phyloP scores from a whole-genome alignment of 805 yeast species.

The Saccharomycopsis sp. region DNA sequence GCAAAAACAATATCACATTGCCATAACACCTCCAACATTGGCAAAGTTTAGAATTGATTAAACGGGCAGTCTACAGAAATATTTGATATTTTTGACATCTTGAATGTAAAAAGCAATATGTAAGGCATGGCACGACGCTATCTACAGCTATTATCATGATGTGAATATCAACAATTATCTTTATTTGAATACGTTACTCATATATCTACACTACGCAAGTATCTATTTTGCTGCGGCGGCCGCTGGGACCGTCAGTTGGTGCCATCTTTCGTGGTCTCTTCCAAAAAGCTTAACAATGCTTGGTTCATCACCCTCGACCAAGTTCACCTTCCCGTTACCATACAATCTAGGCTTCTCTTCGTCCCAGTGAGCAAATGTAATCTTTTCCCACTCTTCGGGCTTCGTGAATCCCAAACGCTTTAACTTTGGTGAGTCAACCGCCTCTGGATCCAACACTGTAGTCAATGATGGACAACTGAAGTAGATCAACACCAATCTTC shows the following conservation, averaged over 20 bases:
- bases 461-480: slow-evolving; percentile 34
- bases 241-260: neutral
- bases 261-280: slow-evolving; percentile 1
- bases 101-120: too few species aligned
- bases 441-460: slow-evolving; percentile 37
- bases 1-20: too few species aligned
- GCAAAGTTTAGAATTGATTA: too few species aligned
- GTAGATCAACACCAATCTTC: slow-evolving; percentile 35
- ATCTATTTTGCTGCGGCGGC: neutral
- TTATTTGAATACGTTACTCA: too few species aligned
- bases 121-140: too few species aligned
- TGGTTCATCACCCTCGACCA: slow-evolving; percentile 13
- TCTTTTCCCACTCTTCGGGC: slow-evolving; percentile 32
- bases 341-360: slow-evolving; percentile 26
- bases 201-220: too few species aligned
- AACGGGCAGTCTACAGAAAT: too few species aligned
- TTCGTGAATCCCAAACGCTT: slow-evolving; percentile 28
- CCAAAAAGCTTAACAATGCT: slow-evolving; percentile 16
- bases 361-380: slow-evolving; percentile 36
- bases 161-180: neutral
- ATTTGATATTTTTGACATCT: too few species aligned
- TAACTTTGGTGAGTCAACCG: slow-evolving; percentile 32
- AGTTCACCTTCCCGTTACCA: slow-evolving; percentile 13
- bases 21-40: too few species aligned
- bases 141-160: neutral